Conservation (phyloP, 176 grass and related monocot species). For the Tillandsia fasciculata region DNA sequence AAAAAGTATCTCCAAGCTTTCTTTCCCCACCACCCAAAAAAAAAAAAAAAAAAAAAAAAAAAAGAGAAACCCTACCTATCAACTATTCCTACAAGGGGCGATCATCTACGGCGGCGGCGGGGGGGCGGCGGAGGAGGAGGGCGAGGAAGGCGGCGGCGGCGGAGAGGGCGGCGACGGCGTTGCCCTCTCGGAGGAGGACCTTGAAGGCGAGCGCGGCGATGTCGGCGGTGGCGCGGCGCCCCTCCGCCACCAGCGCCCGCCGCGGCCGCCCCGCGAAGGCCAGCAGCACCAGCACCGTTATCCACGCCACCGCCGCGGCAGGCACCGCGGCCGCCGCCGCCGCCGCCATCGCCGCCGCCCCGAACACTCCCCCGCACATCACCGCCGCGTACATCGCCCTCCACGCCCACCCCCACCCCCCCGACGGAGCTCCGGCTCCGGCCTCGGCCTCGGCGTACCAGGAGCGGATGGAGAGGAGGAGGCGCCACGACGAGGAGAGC, state of each 20-base stretch:
- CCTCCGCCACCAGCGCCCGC: constrained; percentile 54
- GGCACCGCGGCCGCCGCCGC: constrained; percentile 63
- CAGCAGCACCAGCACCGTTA: constrained; percentile 85
- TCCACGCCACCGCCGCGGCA: constrained; percentile 74
- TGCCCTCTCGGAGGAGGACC: constrained; percentile 50
- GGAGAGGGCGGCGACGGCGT: constrained; percentile 42
- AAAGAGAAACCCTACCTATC: too few species aligned
- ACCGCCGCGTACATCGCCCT: constrained; percentile 64
- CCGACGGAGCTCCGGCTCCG: constrained; percentile 17
- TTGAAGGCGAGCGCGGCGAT: constrained; percentile 48
- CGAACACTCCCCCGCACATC: constrained; percentile 81
- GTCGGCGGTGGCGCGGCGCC: constrained; percentile 41
- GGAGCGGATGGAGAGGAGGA: constrained; percentile 51
- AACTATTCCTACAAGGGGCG: too few species aligned
- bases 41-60: too few species aligned
- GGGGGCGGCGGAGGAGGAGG: constrained; percentile 18
- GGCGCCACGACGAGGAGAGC: constrained; percentile 59
- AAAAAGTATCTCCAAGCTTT: too few species aligned
- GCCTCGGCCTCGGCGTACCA: constrained; percentile 34
- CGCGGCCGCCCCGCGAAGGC: constrained; percentile 49
- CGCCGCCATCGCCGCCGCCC: constrained; percentile 68
- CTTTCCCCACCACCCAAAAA: too few species aligned
- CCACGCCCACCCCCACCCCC: neutral
- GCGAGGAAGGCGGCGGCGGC: constrained; percentile 44
- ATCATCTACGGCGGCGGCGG: constrained; percentile 3